Evolutionary conservation across 768 basidiomycete genomes (phyloP).

Genomic region (Inosperma sp.): DNA sequence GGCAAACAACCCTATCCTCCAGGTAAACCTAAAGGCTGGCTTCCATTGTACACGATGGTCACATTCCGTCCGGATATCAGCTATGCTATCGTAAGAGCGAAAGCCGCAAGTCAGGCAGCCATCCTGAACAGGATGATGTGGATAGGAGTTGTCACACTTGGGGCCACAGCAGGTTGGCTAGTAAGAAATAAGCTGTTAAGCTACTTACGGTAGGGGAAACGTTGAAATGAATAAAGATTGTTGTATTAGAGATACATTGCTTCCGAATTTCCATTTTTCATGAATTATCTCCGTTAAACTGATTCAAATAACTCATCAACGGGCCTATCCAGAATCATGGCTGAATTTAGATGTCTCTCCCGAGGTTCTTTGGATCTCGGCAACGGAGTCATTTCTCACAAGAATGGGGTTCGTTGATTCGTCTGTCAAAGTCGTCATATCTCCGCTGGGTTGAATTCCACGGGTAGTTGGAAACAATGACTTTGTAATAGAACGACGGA

Average conservation of each 20-base stretch:
- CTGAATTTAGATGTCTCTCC: conserved; percentile 32
- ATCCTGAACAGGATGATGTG: conserved; percentile 52
- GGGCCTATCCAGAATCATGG: conserved; percentile 15
- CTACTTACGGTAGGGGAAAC: conserved; percentile 19
- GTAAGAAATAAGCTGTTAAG: conserved; percentile 31
- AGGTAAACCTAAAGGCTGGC: conserved; percentile 68
- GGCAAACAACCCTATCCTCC: conserved; percentile 56
- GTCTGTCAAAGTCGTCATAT: conserved; percentile 17
- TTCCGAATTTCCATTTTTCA: conserved; percentile 22
- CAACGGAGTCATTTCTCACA: conserved; percentile 10
- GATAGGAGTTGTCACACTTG: conserved; percentile 42
- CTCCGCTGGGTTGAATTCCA: conserved; percentile 27
- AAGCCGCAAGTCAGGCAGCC: conserved; percentile 63
- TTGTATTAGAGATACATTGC: too few species aligned
- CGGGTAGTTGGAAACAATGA: conserved; percentile 28
- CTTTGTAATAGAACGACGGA: conserved; percentile 21
- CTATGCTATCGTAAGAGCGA: conserved; percentile 75
- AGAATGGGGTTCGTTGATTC: conserved; percentile 14
- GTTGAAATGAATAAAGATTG: too few species aligned
- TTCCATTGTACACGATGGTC: conserved; percentile 95
- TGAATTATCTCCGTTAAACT: conserved; percentile 17
- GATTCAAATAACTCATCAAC: conserved; percentile 20
- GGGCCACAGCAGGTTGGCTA: conserved; percentile 41
- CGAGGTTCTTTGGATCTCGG: conserved; percentile 21
- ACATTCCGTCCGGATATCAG: conserved; percentile 95